Evolutionary conservation across 140 eudicot genomes (phyloP), one percentile per base, ranked within the genome.

Genomic region (Ambrosia hybrid): DNA sequence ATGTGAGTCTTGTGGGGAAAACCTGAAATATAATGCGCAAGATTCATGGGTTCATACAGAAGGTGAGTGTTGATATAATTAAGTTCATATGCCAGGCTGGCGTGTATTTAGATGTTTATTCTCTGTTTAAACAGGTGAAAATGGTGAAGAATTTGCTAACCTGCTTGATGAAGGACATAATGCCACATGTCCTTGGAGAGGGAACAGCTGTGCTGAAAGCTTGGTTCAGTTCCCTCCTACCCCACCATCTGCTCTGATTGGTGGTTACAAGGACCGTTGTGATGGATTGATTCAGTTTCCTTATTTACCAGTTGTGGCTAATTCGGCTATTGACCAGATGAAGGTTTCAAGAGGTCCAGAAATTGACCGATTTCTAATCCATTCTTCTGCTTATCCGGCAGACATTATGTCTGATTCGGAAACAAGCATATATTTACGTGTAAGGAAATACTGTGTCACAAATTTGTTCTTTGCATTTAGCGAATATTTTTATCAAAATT

Each of bases 261-360:
- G 96, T 15, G 98, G 98, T 76, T 92, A 86, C 57, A 92, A 87
- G 81, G 98, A 92, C 82, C 88, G 96, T 16, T 89, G 95, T 80
- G 98, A 92, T 79, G 96, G 92, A 67, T 82, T 92, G 9, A 74
- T 92, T 15, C 98, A 92, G 80, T 92, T 92, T 73, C 83, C 73
- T 13, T 81, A 78, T 65, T 83, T 92, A 7, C 98, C 98, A 1
- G 26, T 85, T 63, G 90, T 89, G 76, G 87, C 90, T 57, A 80
- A 84, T 49, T 79, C 95, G 9, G 81, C 89, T 33, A 57, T 89
- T 72, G 95, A 89, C 70, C 89, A 83, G 76, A 92, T 92, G 71
- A 74, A 79, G 41, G 51, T 76, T 55, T 89, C 95, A 5, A 78
- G 91, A 65, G 88, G 85, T 0, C 74, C 81, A 41, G 91, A 92